Evolutionary conservation across 345 rosid genomes (phyloP).

Genomic region (Pugionium cornutum): DNA sequence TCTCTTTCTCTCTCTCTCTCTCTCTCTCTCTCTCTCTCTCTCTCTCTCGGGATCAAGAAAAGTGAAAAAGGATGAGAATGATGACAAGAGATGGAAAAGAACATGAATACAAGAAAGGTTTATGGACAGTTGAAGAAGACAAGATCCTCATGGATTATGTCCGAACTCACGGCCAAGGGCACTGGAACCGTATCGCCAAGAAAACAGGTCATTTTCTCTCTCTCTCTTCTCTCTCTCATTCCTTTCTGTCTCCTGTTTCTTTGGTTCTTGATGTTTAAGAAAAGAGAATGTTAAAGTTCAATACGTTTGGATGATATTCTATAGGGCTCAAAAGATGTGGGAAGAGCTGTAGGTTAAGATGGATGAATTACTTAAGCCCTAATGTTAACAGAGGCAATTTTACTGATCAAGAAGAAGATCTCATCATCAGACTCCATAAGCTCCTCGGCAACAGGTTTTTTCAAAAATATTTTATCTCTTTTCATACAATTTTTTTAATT

Average conservation of each 20-base stretch:
- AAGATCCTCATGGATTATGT: slow-evolving; percentile 56
- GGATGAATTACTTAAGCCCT: slow-evolving; percentile 66
- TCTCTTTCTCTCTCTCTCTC: slow-evolving; percentile 18
- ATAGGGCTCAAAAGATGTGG: slow-evolving; percentile 67
- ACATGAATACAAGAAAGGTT: slow-evolving; percentile 52
- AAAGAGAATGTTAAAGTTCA: neutral
- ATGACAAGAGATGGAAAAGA: slow-evolving; percentile 31
- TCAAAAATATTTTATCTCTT: no score
- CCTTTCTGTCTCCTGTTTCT: neutral
- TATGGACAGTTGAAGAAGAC: slow-evolving; percentile 69
- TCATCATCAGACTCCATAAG: slow-evolving; percentile 61
- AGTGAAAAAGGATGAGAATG: slow-evolving; percentile 28
- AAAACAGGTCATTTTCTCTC: slow-evolving; percentile 44
- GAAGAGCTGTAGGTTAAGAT: slow-evolving; percentile 63
- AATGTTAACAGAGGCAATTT: slow-evolving; percentile 49
- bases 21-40: slow-evolving; percentile 9
- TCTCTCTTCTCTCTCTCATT: neutral
- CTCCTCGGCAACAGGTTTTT: slow-evolving; percentile 67
- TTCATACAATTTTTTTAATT: neutral
- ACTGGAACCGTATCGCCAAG: slow-evolving; percentile 58
- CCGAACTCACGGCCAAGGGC: slow-evolving; percentile 53
- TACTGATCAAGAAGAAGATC: slow-evolving; percentile 61
- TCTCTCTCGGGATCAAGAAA: slow-evolving; percentile 34
- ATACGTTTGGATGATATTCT: slow-evolving; percentile 10
- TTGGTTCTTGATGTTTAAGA: neutral